phyloP scores from a whole-genome alignment of 495 filamentous ascomycete genomes.

The Thozetella sp. region DNA sequence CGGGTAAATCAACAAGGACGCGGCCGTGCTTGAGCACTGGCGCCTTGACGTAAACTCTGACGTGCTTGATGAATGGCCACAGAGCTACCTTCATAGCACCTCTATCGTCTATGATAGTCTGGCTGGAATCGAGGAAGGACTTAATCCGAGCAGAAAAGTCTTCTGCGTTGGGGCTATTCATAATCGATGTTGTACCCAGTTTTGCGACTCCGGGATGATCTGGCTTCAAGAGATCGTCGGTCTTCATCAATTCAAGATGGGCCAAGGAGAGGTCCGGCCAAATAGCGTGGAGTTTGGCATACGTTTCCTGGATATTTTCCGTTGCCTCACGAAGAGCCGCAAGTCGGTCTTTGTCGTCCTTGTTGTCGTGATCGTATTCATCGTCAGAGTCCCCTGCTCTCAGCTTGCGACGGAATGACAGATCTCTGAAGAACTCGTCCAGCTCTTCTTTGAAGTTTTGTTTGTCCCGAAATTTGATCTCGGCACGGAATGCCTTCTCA shows the following conservation, averaged over 20 bases:
- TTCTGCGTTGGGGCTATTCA: neutral
- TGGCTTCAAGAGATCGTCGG: conserved; percentile 9
- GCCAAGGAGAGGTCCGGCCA: conserved; percentile 1
- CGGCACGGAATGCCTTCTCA: conserved; percentile 9
- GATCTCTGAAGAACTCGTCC: conserved; percentile 11
- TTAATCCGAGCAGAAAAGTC: conserved; percentile 10
- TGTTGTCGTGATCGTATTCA: conserved; percentile 3
- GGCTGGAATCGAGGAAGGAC: conserved; percentile 16
- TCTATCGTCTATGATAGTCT: neutral
- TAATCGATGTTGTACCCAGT: neutral
- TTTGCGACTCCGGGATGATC: conserved; percentile 8
- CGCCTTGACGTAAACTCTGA: conserved; percentile 17
- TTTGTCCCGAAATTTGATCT: conserved; percentile 10
- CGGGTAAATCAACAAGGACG: conserved; percentile 22
- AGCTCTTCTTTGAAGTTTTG: conserved; percentile 14
- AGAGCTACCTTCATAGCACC: conserved; percentile 1
- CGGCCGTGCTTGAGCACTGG: conserved; percentile 15
- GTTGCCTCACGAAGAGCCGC: conserved; percentile 2
- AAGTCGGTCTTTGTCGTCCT: neutral
- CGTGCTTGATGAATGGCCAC: conserved; percentile 23
- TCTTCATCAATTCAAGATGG: conserved; percentile 23
- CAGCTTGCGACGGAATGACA: conserved; percentile 3
- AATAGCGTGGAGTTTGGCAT: conserved; percentile 7
- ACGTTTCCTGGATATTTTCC: neutral
- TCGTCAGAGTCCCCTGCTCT: neutral